These are phyloP conservation scores for Digitaria exilis DNA, from an alignment of 202 grass and related monocot genomes.

Conservation along the genomic window DNA sequence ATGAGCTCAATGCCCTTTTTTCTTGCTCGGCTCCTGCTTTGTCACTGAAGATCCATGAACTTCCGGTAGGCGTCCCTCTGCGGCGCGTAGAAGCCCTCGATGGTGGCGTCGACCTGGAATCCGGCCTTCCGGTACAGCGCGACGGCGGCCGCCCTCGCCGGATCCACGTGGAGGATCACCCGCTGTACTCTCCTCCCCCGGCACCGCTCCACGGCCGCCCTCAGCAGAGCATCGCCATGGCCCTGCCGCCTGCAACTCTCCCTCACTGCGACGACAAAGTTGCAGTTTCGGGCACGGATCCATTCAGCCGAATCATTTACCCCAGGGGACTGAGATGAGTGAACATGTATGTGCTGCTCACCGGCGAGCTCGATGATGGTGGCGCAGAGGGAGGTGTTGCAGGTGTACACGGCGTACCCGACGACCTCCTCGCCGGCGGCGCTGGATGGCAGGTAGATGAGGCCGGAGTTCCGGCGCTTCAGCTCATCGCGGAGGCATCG, in stretches of 20 bases:
- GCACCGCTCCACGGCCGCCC: constrained; percentile 67
- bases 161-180: constrained; percentile 83
- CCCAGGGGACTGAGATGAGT: no score
- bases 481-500: constrained; percentile 67
- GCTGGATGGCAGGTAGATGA: constrained; percentile 55
- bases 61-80: constrained; percentile 80
- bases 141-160: constrained; percentile 65
- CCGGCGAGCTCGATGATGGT: constrained; percentile 91
- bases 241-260: constrained; percentile 78
- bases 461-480: constrained; percentile 61
- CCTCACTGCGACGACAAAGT: no score
- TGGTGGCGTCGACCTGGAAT: constrained; percentile 67
- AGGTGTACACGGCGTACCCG: constrained; percentile 91
- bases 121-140: constrained; percentile 75
- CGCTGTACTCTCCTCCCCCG: constrained; percentile 56
- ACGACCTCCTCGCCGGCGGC: constrained; percentile 37
- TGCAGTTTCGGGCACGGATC: no score
- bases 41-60: constrained; percentile 71
- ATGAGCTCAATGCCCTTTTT: neutral
- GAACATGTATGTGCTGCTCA: no score
- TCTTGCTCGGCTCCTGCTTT: neutral
- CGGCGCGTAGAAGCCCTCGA: constrained; percentile 69
- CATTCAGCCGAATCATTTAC: no score
- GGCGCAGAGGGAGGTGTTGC: constrained; percentile 69
- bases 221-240: constrained; percentile 74